These are phyloP conservation scores for Syzygium malaccense DNA, from an alignment of 441 rosid species.

Conservation along the genomic window DNA sequence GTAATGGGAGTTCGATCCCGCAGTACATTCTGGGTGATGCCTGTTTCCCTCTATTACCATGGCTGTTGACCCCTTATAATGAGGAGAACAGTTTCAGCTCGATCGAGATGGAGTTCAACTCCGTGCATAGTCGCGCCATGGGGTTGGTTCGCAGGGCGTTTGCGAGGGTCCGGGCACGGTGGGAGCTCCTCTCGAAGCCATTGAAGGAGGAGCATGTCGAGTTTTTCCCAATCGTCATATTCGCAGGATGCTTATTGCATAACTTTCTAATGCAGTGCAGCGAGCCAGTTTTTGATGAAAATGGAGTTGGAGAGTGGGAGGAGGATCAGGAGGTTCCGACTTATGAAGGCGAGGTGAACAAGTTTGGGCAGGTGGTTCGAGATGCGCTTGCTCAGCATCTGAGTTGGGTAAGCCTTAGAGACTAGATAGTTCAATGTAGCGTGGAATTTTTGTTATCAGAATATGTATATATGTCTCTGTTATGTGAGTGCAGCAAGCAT, in stretches of 20 bases:
- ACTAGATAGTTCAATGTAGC: not conserved
- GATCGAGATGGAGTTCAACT: slow-evolving; percentile 39
- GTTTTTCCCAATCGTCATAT: slow-evolving; percentile 53
- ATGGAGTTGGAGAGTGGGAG: slow-evolving; percentile 4
- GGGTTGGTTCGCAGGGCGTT: slow-evolving; percentile 33
- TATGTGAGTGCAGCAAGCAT: not conserved
- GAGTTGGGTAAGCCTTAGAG: slow-evolving; percentile 29
- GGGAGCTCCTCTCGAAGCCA: slow-evolving; percentile 49
- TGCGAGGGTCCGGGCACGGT: slow-evolving; percentile 38
- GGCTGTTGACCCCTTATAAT: slow-evolving; percentile 65
- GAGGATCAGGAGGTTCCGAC: slow-evolving; percentile 20
- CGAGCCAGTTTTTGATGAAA: slow-evolving; percentile 28
- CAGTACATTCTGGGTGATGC: slow-evolving; percentile 60
- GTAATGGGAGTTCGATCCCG: slow-evolving; percentile 38
- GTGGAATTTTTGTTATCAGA: not conserved
- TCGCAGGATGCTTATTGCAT: slow-evolving; percentile 60
- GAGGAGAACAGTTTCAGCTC: slow-evolving; percentile 39
- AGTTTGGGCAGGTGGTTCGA: slow-evolving; percentile 33
- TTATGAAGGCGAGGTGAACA: slow-evolving; percentile 37
- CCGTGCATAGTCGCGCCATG: slow-evolving; percentile 36
- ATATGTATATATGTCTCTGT: not conserved
- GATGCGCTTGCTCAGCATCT: slow-evolving; percentile 57
- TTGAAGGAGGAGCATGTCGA: slow-evolving; percentile 61
- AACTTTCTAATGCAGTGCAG: slow-evolving; percentile 48
- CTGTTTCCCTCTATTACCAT: slow-evolving; percentile 57